Base-by-base conservation (phyloP, 2,329 filamentous ascomycete genomes). In the Daldinia sp. region DNA sequence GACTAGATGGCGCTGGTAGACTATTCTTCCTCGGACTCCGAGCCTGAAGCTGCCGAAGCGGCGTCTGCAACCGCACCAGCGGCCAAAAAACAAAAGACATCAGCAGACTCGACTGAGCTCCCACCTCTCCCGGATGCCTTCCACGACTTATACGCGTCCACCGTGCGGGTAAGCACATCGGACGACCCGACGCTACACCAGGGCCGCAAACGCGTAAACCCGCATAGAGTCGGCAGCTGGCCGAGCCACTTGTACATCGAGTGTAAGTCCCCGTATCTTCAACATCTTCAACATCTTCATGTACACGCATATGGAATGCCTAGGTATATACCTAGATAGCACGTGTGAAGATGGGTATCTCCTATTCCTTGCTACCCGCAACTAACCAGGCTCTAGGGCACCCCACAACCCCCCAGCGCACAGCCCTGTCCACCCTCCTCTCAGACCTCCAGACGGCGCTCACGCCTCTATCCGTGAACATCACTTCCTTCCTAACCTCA, bases 231-330 rank as follows among this genome's bases (percentile, higher is more conserved):
- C 61, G 95, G 95, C 63, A 92, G 93, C 76, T 99, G 95, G 95
- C 93, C 94, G 1, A 93, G 89, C 30, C 94, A 98, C 77, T 75
- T 98, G 45, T 98, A 96, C 76, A 82, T 97, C 58, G 94, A 98
- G 80, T 99, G 95, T 96, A 83, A 78, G 88, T 81, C 58, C 37
- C 37, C 5, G 4, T 35, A n/a, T n/a, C n/a, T 34, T 19, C 13
- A 47, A 15, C 3, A 23, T 27, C 11, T 43, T 21, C 41, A 15
- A n/a, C n/a, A n/a, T n/a, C n/a, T n/a, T n/a, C n/a, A n/a, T n/a
- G n/a, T n/a, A n/a, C n/a, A n/a, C n/a, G n/a, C n/a, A n/a, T n/a
- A n/a, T n/a, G n/a, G n/a, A n/a, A n/a, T n/a, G n/a, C n/a, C n/a
- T n/a, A n/a, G n/a, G n/a, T n/a, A n/a, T n/a, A n/a, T n/a, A n/a